Base-by-base conservation (phyloP, 2,329 filamentous ascomycete species). In the Macrophomina phaseolina region DNA sequence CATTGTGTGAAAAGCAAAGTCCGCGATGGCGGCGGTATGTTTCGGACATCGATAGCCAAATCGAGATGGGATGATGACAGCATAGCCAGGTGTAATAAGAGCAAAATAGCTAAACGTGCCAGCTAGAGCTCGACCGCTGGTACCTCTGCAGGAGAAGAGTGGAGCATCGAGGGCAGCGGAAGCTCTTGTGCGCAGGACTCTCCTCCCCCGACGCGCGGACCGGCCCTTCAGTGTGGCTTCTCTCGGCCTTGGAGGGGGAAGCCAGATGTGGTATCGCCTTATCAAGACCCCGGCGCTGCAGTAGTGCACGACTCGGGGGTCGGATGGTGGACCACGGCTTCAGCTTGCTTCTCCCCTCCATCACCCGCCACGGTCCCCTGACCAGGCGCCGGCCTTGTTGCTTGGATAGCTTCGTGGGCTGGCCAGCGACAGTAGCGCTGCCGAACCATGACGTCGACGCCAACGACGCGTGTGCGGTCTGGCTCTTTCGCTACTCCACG, bases 171-270 rank as follows among this genome's bases (percentile, higher is more conserved):
- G 38, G 38, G 38, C 38, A 40, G 38, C 12, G 49, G 32, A 52
- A 14, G 12, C 30, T 36, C 49, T 30, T 7, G n/a, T 42, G 8
- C 56, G 55, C 56, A 46, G 14, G 28, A 28, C 28, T 46, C 28
- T 34, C 12, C 40, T 34, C 18, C 56, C 56, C 56, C 56, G 40
- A 61, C 56, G 56, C 56, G 40, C 56, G 56, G 56, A 61, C 56
- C 56, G 56, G 56, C 56, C 56, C 56, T 61, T 48, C 40, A 46
- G 6, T 9, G 12, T 28, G 30, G 28, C 23, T 12, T 12, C 16
- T 45, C 42, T 45, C 42, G 42, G 42, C 42, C 42, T 45, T 14
- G 11, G 11, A 14, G 12, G 14, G 9, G 11, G 23, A 11, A n/a
- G 5, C 58, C 45, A 32, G 32, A 49, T 62, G 16, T 7, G 58